Evolutionary conservation across 2,329 filamentous ascomycete genomes (phyloP).

Genomic region (Xylaria sp.): DNA sequence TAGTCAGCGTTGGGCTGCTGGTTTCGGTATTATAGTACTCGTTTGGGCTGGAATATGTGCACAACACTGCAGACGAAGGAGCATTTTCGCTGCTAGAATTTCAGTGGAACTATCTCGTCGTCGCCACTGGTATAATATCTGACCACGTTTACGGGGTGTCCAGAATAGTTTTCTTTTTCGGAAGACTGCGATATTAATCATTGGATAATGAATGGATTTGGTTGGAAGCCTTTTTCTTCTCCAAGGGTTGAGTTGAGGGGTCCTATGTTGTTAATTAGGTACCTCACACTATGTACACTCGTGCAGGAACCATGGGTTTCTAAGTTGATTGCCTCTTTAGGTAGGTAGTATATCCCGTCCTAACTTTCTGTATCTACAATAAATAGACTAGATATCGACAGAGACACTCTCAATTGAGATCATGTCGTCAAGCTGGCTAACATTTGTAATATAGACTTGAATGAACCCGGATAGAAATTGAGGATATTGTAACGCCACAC

Average conservation of each 20-base stretch:
- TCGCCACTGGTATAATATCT: neutral
- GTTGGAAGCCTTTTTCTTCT: neutral
- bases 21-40: neutral
- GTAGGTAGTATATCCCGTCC: neutral
- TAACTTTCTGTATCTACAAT: too few species aligned
- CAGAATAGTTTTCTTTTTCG: slow-evolving; percentile 9
- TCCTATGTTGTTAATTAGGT: neutral
- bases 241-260: neutral
- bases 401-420: too few species aligned
- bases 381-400: too few species aligned
- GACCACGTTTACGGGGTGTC: neutral
- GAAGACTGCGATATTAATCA: neutral
- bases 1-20: neutral
- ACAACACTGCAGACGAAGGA: neutral
- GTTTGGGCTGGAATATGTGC: neutral
- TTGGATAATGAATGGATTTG: neutral
- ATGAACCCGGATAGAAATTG: too few species aligned
- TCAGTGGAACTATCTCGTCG: neutral
- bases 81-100: neutral
- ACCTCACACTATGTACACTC: slow-evolving; percentile 1
- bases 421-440: too few species aligned
- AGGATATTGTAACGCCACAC: neutral
- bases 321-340: neutral
- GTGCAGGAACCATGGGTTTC: slow-evolving; percentile 1
- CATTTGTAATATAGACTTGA: too few species aligned